These are phyloP conservation scores for Corchorus capsularis DNA, from an alignment of 345 rosid species.

Conservation along the genomic window DNA sequence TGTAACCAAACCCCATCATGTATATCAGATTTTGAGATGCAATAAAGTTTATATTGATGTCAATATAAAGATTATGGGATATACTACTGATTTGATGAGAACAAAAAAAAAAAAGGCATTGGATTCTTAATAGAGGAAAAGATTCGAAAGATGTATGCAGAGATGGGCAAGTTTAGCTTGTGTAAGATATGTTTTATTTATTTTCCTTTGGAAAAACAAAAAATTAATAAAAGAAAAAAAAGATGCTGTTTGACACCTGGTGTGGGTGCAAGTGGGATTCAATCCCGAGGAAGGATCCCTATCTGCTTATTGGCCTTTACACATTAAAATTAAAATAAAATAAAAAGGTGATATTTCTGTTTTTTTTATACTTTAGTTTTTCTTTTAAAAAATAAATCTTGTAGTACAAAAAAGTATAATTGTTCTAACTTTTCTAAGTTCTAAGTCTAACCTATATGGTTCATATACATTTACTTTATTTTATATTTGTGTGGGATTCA, in stretches of 20 bases:
- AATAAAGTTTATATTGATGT: neutral
- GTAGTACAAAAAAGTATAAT: neutral
- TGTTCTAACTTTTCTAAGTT: too few species aligned
- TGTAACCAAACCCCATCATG: too few species aligned
- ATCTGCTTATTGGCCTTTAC: constrained; percentile 15
- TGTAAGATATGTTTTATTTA: neutral
- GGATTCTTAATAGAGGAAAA: constrained; percentile 36
- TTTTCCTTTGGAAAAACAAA: neutral
- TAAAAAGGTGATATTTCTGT: neutral
- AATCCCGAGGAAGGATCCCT: constrained; percentile 44
- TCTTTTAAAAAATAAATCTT: neutral
- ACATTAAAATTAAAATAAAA: neutral
- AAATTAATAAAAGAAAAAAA: neutral
- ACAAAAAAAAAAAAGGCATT: constrained; percentile 32
- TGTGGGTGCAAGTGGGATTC: constrained; percentile 49
- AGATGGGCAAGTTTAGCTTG: constrained; percentile 17
- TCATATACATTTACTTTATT: too few species aligned
- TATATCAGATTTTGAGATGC: neutral
- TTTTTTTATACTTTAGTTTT: neutral
- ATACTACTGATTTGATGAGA: neutral
- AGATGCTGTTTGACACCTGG: constrained; percentile 39
- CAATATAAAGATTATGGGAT: constrained; percentile 1
- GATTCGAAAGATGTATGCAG: constrained; percentile 13
- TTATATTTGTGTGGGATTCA: too few species aligned
- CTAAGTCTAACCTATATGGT: too few species aligned